phyloP scores from a whole-genome alignment of 352 stramenopile species.

The Globisporangium recalcitrans region DNA sequence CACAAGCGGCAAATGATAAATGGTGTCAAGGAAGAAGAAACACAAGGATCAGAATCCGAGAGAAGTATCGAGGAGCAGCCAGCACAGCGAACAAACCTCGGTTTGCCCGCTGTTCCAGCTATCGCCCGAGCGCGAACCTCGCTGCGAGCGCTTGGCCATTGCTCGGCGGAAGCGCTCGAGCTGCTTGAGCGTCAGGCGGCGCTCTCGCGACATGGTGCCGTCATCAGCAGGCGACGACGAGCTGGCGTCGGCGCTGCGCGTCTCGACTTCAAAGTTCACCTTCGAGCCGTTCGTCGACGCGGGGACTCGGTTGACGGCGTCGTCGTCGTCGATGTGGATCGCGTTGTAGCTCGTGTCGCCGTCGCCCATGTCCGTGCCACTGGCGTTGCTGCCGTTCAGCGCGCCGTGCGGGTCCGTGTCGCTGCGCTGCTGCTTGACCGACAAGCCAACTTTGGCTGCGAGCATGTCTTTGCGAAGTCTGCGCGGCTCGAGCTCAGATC shows the following conservation, averaged over 20 bases:
- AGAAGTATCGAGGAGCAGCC: neutral
- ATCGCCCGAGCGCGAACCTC: slow-evolving; percentile 4
- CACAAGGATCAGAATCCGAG: neutral
- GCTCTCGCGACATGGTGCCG: slow-evolving; percentile 15
- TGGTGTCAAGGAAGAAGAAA: neutral
- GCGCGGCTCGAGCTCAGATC: neutral
- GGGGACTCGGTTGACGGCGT: neutral
- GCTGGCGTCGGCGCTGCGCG: neutral
- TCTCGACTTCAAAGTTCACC: slow-evolving; percentile 13
- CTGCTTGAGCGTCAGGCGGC: slow-evolving; percentile 25
- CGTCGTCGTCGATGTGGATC: slow-evolving; percentile 14
- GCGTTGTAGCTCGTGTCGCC: slow-evolving; percentile 18
- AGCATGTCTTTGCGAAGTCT: slow-evolving; percentile 5
- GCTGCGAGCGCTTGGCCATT: slow-evolving; percentile 19
- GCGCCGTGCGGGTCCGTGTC: neutral
- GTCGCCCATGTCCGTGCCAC: slow-evolving; percentile 17
- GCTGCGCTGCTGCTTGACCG: slow-evolving; percentile 6
- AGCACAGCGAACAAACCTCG: slow-evolving; percentile 4
- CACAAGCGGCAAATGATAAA: neutral
- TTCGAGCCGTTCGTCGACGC: slow-evolving; percentile 5
- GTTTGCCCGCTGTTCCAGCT: slow-evolving; percentile 10
- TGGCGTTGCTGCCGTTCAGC: neutral
- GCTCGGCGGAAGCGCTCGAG: slow-evolving; percentile 31
- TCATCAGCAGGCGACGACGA: neutral
- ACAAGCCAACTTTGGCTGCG: slow-evolving; percentile 9